Base-by-base conservation (phyloP, 176 grass and related monocot species). In the Chrysopogon serrulatus region DNA sequence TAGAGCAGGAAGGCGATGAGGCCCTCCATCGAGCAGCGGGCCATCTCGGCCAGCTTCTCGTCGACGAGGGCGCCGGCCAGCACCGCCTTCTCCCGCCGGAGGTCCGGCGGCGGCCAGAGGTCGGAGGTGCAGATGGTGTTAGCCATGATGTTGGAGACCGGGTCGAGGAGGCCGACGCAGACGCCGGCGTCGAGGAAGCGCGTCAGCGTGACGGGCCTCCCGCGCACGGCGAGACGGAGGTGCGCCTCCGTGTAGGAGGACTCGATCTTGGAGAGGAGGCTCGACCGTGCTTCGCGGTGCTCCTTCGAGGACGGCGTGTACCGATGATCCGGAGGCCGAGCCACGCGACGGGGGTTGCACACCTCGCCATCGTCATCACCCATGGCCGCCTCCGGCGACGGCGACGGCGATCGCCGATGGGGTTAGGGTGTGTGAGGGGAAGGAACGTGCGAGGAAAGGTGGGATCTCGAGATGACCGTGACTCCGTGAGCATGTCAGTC, bases 1-100 rank as follows among this genome's bases (percentile, higher is more conserved):
- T 85, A 79, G 65, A 86, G 0, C 0, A 86, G 65, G 53, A 85
- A 85, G 65, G 74, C 83, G 49, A 71, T 3, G 36, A 85, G 83
- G 19, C 83, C 74, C 2, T 60, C 18, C 28, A 79, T 35, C 11
- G 73, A 85, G 1, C 48, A 24, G 62, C 4, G 51, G 11, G 1
- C 18, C 73, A 69, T n/a, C 45, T 85, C 73, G 3, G 27, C 18
- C 48, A 13, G 26, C 73, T 68, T 56, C 45, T 21, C 13, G 4
- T 68, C 73, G 15, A 72, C 51, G 1, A 5, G 51, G 34, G 51
- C 21, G 73, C 73, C 73, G 73, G 2, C 10, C 4, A 27, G 0
- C 51, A 60, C 35, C 51, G 43, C 35, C 3, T 42, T 15, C n/a
- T 53, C 28, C 37, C 39, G 15, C 37, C 39, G 15, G n/a, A 4